These are phyloP conservation scores for Paramecium sonneborni DNA, from an alignment of 73 alveolate species.

Conservation along the genomic window DNA sequence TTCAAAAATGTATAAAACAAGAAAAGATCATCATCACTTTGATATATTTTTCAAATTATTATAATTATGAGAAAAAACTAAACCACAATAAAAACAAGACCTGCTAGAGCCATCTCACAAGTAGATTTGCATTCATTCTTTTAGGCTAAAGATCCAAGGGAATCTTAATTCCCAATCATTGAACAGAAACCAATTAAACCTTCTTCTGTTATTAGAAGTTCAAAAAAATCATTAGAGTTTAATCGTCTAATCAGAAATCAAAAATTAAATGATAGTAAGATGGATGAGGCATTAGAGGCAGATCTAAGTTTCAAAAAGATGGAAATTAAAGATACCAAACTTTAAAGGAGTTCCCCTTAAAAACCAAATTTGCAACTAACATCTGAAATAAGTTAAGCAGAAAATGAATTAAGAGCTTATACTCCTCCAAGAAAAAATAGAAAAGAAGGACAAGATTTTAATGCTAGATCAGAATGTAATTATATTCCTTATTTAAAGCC, in stretches of 20 bases:
- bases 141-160: conserved; percentile 2
- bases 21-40: conserved; percentile 24
- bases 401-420: neutral
- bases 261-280: neutral
- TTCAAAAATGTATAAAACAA: neutral
- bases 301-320: conserved; percentile 26
- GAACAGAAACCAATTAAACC: neutral
- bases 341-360: neutral
- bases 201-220: conserved; percentile 18
- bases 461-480: conserved; percentile 39
- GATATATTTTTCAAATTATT: conserved; percentile 17
- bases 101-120: neutral
- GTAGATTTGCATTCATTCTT: neutral
- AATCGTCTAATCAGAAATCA: neutral
- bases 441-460: neutral
- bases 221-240: conserved; percentile 44
- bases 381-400: neutral
- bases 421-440: conserved; percentile 29
- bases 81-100: neutral
- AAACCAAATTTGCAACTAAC: neutral
- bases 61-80: conserved; percentile 36
- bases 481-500: neutral
- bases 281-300: neutral
- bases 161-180: neutral
- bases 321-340: neutral